Conservation (phyloP, 345 rosid genomes). For the Limnanthes douglasii region DNA sequence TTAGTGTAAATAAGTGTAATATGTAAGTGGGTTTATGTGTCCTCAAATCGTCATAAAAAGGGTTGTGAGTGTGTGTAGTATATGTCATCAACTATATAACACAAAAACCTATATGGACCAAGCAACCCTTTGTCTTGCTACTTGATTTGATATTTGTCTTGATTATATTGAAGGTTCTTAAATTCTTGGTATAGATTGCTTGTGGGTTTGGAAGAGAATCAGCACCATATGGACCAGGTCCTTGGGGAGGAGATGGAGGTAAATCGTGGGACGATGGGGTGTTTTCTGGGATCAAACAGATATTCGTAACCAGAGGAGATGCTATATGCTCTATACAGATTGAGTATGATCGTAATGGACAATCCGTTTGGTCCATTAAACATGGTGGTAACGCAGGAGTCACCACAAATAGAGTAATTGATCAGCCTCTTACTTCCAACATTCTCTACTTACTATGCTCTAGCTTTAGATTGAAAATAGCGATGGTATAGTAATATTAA, state of each 20-base stretch:
- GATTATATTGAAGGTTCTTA: background rate
- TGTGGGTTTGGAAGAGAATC: slow-evolving; percentile 56
- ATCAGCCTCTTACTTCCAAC: too few species aligned
- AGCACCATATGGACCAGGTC: slow-evolving; percentile 74
- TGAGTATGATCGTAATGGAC: slow-evolving; percentile 87
- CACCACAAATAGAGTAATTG: slow-evolving; percentile 54
- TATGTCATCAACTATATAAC: too few species aligned
- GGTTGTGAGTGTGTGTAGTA: too few species aligned
- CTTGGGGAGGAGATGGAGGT: slow-evolving; percentile 94
- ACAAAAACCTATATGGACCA: too few species aligned
- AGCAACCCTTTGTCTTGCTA: too few species aligned
- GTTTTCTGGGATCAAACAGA: slow-evolving; percentile 68
- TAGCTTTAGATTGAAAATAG: too few species aligned
- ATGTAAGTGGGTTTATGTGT: too few species aligned
- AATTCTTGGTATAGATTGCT: slow-evolving; percentile 28
- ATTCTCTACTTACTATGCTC: too few species aligned
- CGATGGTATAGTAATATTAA: too few species aligned
- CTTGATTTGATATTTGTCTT: background rate
- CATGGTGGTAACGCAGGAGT: slow-evolving; percentile 79
- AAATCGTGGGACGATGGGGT: slow-evolving; percentile 94
- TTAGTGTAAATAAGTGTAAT: too few species aligned
- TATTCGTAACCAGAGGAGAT: slow-evolving; percentile 44
- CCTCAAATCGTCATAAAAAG: too few species aligned
- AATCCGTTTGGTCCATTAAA: slow-evolving; percentile 73
- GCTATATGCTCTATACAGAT: slow-evolving; percentile 69